These are phyloP conservation scores for Diplosphaera chodatii DNA, from an alignment of 139 green algal species.

Conservation along the genomic window DNA sequence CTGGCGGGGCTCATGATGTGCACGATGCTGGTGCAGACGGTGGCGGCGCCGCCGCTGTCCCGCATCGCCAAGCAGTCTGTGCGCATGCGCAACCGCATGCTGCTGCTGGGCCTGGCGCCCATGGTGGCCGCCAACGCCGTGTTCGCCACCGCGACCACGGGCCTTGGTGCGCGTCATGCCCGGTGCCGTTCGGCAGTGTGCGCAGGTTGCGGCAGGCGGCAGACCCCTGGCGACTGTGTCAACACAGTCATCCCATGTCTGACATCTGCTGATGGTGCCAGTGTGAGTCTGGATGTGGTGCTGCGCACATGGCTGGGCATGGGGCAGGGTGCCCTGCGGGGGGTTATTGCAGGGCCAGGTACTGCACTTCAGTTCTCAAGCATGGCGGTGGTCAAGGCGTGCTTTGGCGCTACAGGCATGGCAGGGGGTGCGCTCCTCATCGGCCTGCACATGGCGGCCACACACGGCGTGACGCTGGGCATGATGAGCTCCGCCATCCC, in stretches of 20 bases:
- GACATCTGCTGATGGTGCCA: no score
- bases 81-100: conserved; percentile 49
- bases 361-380: no score
- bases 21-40: conserved; percentile 60
- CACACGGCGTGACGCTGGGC: conserved; percentile 66
- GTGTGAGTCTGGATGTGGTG: no score
- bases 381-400: no score
- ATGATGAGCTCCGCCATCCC: conserved; percentile 72
- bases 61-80: conserved; percentile 45
- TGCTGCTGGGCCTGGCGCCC: conserved; percentile 53
- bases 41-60: conserved; percentile 56
- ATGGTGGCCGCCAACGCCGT: conserved; percentile 58
- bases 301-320: no score
- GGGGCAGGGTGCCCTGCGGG: no score
- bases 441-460: conserved; percentile 78
- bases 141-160: conserved; percentile 34
- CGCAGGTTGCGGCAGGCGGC: no score
- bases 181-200: no score
- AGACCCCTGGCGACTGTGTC: no score
- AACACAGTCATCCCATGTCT: no score
- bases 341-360: no score
- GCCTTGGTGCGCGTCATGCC: conserved; percentile 7
- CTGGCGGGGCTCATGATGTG: conserved; percentile 60
- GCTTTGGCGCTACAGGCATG: conserved; percentile 54
- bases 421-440: conserved; percentile 52